Percentiles rank a stretch among this genome's conserved stretches.
Evolutionary conservation across 768 basidiomycete genomes (phyloP).

Genomic region (Plicaturopsis crispa): DNA sequence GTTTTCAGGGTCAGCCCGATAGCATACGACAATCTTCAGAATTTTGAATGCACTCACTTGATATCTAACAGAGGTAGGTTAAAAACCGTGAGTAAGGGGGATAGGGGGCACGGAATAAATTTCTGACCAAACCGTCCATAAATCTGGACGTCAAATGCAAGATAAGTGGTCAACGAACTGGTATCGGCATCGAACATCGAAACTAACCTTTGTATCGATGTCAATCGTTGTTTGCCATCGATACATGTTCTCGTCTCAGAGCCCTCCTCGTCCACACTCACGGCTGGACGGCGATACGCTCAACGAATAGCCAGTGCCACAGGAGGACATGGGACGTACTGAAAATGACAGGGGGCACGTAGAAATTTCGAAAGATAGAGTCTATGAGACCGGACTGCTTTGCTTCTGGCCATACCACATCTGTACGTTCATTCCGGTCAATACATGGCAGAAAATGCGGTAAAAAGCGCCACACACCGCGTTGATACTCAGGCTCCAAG

Average conservation of each 20-base stretch:
- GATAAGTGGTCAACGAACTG: neutral
- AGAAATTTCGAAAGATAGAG: slow-evolving; percentile 72
- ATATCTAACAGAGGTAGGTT: slow-evolving; percentile 33
- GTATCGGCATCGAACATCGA: neutral
- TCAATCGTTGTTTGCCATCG: slow-evolving; percentile 77
- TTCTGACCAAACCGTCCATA: slow-evolving; percentile 60
- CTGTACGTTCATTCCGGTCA: slow-evolving; percentile 23
- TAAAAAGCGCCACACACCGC: slow-evolving; percentile 46
- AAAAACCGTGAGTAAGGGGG: slow-evolving; percentile 3
- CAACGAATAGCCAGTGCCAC: neutral
- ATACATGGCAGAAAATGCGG: neutral
- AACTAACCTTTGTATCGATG: slow-evolving; percentile 61
- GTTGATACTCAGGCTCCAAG: slow-evolving; percentile 73
- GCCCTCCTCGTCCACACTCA: slow-evolving; percentile 50
- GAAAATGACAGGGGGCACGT: slow-evolving; percentile 76
- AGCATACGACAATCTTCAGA: too few relatives aligned
- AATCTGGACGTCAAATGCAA: slow-evolving; percentile 33
- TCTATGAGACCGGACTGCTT: slow-evolving; percentile 76
- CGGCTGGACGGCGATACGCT: slow-evolving; percentile 30
- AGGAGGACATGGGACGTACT: slow-evolving; percentile 26
- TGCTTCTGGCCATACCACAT: slow-evolving; percentile 71
- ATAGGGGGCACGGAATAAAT: slow-evolving; percentile 2
- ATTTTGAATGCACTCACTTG: too few relatives aligned
- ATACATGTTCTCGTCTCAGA: slow-evolving; percentile 61
- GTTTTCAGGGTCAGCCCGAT: neutral